These are phyloP conservation scores for Lithohypha guttulata DNA, from an alignment of 2,329 filamentous ascomycete genomes.

Conservation along the genomic window DNA sequence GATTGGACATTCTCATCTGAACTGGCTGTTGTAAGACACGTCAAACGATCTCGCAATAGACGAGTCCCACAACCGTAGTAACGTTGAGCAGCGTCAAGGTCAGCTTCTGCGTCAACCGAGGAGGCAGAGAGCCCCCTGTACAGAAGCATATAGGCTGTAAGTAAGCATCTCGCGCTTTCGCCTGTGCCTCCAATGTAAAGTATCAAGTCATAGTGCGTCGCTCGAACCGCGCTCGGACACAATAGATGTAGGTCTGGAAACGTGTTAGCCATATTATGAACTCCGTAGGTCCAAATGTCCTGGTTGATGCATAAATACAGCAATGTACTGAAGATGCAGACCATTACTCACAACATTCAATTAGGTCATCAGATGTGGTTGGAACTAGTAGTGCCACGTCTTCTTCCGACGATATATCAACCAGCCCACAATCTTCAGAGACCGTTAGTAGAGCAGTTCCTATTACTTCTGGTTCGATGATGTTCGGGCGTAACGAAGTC, in stretches of 20 bases:
- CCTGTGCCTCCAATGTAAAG: neutral
- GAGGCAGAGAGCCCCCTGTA: neutral
- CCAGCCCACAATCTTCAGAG: too few species aligned
- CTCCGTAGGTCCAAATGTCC: too few species aligned
- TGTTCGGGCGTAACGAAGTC: too few species aligned
- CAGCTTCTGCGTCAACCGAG: neutral
- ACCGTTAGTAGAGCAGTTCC: too few species aligned
- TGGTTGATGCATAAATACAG: too few species aligned
- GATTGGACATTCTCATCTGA: slow-evolving; percentile 19
- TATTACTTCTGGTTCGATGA: neutral
- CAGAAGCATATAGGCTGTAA: neutral
- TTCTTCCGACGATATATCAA: too few species aligned
- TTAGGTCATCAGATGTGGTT: neutral
- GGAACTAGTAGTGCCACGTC: too few species aligned
- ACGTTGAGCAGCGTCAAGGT: slow-evolving; percentile 15
- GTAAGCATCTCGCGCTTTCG: neutral
- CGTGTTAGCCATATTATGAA: neutral
- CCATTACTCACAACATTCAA: slow-evolving; percentile 3
- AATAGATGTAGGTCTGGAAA: neutral
- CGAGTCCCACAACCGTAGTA: slow-evolving; percentile 17
- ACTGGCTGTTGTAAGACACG: slow-evolving; percentile 12
- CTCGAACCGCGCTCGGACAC: neutral
- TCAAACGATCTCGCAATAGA: slow-evolving; percentile 18
- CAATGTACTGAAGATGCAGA: too few species aligned
- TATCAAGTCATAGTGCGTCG: neutral